Base-by-base conservation (phyloP, 768 basidiomycete species). In the Amanita muscaria region DNA sequence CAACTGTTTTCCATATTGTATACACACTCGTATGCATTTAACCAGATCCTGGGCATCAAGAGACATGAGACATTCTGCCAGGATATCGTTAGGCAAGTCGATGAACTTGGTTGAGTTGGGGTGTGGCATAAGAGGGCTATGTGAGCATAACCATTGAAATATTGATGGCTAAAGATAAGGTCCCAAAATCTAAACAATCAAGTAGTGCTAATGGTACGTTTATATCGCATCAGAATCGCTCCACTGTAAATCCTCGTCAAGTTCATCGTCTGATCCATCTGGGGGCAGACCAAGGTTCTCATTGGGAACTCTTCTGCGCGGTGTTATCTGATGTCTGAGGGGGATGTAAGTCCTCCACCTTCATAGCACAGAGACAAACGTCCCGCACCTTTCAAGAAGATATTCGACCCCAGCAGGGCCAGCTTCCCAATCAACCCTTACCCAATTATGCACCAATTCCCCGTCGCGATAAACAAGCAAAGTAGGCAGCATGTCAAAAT, bases 401-500 rank as follows among this genome's bases (percentile, higher is more conserved):
- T 39, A 16, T 22, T 38, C 25, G 8, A 46, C 21, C 5, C 44
- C 36, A 22, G 29, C 5, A 25, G 64, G 56, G 10, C 79, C 80
- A 0, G 82, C 84, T 59, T 87, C 86, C 88, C 86, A 89, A 58
- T 90, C 87, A 3, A 89, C 86, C 19, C 88, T 71, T 7, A 90
- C 83, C 88, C 88, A 90, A 39, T 85, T 86, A 53, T 87, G 76
- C n/a, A 88, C 76, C n/a, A 90, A 74, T 49, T 87, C 77, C 14
- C 88, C 86, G 46, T 76, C 79, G 14, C 79, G 81, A 53, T 89
- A 89, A 3, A 85, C 83, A 10, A 88, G 70, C 56, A 88, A 59
- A 1, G 86, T 88, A 0, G 87, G 86, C 21, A 88, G 68, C 70
- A 88, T 77, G 57, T 88, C 86, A 3, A 80, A 73, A 53, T 88